phyloP scores from a whole-genome alignment of 257 asterid genomes.

The Gentiana macrophylla region DNA sequence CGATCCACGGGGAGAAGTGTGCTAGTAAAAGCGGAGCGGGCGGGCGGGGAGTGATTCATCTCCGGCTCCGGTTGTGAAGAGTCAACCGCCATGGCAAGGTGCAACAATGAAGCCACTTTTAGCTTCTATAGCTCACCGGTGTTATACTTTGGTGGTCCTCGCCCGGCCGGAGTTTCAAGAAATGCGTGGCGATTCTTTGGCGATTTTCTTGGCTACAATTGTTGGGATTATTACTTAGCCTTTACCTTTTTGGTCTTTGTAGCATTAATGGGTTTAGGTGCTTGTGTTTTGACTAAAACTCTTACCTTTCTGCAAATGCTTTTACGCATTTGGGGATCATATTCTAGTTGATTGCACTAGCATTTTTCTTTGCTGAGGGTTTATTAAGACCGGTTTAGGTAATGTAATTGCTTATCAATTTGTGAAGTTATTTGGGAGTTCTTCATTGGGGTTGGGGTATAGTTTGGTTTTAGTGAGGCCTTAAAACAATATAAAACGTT shows the following conservation, averaged over 20 bases:
- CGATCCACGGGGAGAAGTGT: not conserved
- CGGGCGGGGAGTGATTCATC: not conserved
- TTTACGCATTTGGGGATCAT: conserved; percentile 97
- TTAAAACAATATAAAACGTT: no score
- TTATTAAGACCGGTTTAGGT: conserved; percentile 86
- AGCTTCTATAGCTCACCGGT: conserved; percentile 73
- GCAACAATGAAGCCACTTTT: conserved; percentile 67
- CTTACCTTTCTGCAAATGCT: conserved; percentile 77
- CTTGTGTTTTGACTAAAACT: conserved; percentile 78
- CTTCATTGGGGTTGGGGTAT: conserved; percentile 78
- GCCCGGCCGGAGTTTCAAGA: conserved; percentile 76
- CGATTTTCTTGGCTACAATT: conserved; percentile 83
- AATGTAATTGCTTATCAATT: conserved; percentile 90
- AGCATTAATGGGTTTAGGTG: conserved; percentile 80
- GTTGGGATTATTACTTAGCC: conserved; percentile 93
- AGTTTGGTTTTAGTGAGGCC: conserved; percentile 95
- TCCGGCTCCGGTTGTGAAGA: conserved; percentile 18
- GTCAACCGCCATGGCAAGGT: conserved; percentile 57
- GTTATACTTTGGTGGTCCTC: conserved; percentile 68
- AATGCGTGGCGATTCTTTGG: conserved; percentile 71
- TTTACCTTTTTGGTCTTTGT: conserved; percentile 87
- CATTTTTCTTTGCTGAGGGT: conserved; percentile 94
- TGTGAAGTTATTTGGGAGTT: conserved; percentile 77
- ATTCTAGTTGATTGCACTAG: conserved; percentile 85
- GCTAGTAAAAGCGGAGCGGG: conserved; percentile 17